Base-by-base conservation (phyloP, 164 flowering plant genomes). In the Chloranthus sessilifolius region DNA sequence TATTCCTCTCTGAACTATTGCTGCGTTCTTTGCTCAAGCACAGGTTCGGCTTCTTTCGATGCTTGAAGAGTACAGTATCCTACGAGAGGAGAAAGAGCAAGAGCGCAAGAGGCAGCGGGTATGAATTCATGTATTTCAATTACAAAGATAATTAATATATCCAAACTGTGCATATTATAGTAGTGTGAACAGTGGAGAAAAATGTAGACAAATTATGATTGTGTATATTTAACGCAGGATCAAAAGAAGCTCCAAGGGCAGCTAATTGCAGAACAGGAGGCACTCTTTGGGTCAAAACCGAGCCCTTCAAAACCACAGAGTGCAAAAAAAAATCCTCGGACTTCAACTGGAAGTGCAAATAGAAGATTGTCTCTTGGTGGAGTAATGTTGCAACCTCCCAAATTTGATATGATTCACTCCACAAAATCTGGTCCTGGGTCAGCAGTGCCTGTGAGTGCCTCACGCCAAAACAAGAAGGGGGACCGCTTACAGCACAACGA, bases 171-270 rank as follows among this genome's bases (percentile, higher is more conserved):
- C n/a, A n/a, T n/a, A n/a, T n/a, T n/a, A n/a, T n/a, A n/a, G n/a
- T n/a, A n/a, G n/a, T n/a, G n/a, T n/a, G n/a, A n/a, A n/a, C n/a
- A n/a, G n/a, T n/a, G n/a, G n/a, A n/a, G n/a, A n/a, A n/a, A n/a
- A n/a, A n/a, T n/a, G n/a, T n/a, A n/a, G n/a, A n/a, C n/a, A n/a
- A n/a, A n/a, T n/a, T n/a, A n/a, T n/a, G n/a, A n/a, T n/a, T n/a
- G n/a, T n/a, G n/a, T n/a, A n/a, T n/a, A n/a, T n/a, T n/a, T n/a
- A n/a, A n/a, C n/a, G 40, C 67, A 91, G 98, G 99, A 92, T 48
- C 96, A 88, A 61, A 92, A 88, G 72, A 79, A 62, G 62, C 80
- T 81, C 43, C 78, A 83, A 53, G 96, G 77, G 44, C 92, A 84
- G 66, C 58, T 76, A 17, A 73, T 82, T 27, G 74, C 85, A 39